Percentiles rank a stretch among this genome's conserved stretches.
Evolutionary conservation across 2,329 filamentous ascomycete genomes (phyloP).

Genomic region (Paraphoma chrysanthemicola): DNA sequence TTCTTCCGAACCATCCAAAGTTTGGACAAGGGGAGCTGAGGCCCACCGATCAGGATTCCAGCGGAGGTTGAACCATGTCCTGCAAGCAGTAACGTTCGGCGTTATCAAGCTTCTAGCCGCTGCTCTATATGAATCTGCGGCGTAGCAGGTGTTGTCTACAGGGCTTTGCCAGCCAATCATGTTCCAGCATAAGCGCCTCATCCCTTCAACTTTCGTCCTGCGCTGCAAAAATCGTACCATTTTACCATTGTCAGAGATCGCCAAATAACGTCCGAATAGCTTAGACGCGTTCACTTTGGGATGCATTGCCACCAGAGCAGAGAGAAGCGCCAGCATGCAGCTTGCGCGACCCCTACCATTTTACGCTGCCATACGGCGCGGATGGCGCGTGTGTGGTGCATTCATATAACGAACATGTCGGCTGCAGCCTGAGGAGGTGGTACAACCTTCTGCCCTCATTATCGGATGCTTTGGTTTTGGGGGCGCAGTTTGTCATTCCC

Average conservation of each 20-base stretch:
- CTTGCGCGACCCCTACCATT: constrained; percentile 7
- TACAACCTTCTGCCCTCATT: constrained; percentile 35
- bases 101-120: constrained; percentile 16
- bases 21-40: constrained; percentile 5
- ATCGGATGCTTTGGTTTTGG: constrained; percentile 23
- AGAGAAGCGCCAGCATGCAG: constrained; percentile 7
- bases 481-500: constrained; percentile 22
- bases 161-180: constrained; percentile 18
- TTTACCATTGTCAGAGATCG: constrained; percentile 17
- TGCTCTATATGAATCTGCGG: constrained; percentile 24
- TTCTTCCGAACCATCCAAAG: constrained; percentile 3
- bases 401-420: constrained; percentile 40
- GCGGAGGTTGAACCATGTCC: constrained; percentile 11
- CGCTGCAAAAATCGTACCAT: constrained; percentile 23
- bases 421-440: constrained; percentile 37
- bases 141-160: constrained; percentile 12
- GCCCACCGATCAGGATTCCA: constrained; percentile 9
- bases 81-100: constrained; percentile 12
- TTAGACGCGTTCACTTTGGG: constrained; percentile 24
- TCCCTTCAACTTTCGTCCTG: constrained; percentile 14
- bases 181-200: constrained; percentile 19
- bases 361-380: constrained; percentile 28
- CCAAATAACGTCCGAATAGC: constrained; percentile 15
- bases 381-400: constrained; percentile 31
- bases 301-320: constrained; percentile 22